These are phyloP conservation scores for Fusarium haematococcum DNA, from an alignment of 2,329 filamentous ascomycete species.

Conservation along the genomic window DNA sequence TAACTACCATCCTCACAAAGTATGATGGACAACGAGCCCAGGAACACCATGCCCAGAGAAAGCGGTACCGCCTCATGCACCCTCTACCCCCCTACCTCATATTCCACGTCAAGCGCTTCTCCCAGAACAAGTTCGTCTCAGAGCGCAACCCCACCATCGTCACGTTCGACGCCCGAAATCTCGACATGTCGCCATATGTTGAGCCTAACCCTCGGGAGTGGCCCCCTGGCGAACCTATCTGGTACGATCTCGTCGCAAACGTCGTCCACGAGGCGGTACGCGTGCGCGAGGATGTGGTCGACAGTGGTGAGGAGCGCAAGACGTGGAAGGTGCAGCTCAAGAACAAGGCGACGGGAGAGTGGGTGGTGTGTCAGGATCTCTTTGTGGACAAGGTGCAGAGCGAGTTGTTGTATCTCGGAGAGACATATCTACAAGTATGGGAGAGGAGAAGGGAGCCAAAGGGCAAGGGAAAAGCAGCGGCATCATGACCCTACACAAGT, in stretches of 20 bases:
- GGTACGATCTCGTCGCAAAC: constrained; percentile 96
- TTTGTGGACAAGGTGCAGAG: constrained; percentile 91
- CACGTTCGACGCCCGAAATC: constrained; percentile 85
- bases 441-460: constrained; percentile 76
- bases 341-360: constrained; percentile 84
- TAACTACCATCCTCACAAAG: constrained; percentile 86
- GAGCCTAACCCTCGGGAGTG: constrained; percentile 83
- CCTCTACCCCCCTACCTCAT: constrained; percentile 91
- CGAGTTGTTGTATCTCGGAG: constrained; percentile 91
- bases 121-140: constrained; percentile 93
- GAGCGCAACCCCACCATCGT: constrained; percentile 99
- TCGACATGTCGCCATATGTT: constrained; percentile 91
- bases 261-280: constrained; percentile 88
- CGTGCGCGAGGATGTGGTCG: constrained; percentile 84
- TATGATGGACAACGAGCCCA: constrained; percentile 91
- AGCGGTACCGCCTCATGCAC: constrained; percentile 89
- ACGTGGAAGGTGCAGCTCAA: constrained; percentile 94
- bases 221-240: constrained; percentile 82
- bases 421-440: constrained; percentile 97
- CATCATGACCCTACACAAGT: constrained; percentile 24
- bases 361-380: constrained; percentile 93
- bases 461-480: constrained; percentile 49
- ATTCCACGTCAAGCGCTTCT: constrained; percentile 98
- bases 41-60: constrained; percentile 88
- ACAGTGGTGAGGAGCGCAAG: constrained; percentile 86